Evolutionary conservation across 306 rosid species (phyloP).

Genomic region (Erythrophleum fordii): DNA sequence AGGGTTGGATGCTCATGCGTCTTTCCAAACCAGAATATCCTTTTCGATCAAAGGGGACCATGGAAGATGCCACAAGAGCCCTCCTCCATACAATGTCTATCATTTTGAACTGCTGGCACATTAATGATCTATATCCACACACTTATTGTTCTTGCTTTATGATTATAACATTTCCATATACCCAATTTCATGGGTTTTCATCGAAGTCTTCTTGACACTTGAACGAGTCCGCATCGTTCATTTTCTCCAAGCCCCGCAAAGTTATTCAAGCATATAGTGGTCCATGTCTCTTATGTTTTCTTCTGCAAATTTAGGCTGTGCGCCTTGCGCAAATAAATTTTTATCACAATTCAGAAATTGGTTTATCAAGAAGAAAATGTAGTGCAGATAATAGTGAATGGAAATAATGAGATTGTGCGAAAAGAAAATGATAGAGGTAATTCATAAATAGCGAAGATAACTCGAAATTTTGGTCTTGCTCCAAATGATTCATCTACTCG

Average conservation of each 20-base stretch:
- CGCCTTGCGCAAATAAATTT: neutral
- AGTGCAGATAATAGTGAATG: neutral
- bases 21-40: constrained; percentile 4
- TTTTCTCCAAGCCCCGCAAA: too few relatives aligned
- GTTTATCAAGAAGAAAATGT: neutral
- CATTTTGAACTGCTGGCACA: neutral
- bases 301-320: neutral
- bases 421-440: too few relatives aligned
- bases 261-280: too few relatives aligned
- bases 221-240: neutral
- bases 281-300: too few relatives aligned
- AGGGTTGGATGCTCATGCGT: neutral
- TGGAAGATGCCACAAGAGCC: constrained; percentile 31
- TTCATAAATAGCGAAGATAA: too few relatives aligned
- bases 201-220: neutral
- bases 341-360: neutral
- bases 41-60: constrained; percentile 38
- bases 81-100: constrained; percentile 35
- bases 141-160: constrained; percentile 29
- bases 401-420: too few relatives aligned
- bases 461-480: neutral
- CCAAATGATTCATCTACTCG: neutral
- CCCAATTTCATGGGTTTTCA: constrained; percentile 29
- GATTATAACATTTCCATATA: constrained; percentile 22
- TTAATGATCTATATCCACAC: neutral